These are phyloP conservation scores for Penicillium parvum DNA, from an alignment of 495 filamentous ascomycete genomes.

Conservation along the genomic window DNA sequence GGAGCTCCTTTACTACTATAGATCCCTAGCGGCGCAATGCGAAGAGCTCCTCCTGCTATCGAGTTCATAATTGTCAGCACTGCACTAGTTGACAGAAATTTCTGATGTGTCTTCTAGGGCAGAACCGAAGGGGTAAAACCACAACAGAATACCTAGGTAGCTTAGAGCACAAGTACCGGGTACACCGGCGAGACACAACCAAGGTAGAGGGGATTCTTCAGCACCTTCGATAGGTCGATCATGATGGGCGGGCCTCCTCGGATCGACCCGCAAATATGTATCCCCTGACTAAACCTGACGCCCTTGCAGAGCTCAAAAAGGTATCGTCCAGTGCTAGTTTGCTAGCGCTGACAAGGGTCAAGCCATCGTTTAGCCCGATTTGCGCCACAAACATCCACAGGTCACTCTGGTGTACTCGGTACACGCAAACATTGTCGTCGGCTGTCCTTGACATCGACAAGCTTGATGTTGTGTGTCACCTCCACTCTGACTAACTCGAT, in stretches of 20 bases:
- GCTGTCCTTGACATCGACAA: too few species aligned
- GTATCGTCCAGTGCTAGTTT: background rate
- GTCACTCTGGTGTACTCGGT: background rate
- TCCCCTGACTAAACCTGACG: slow-evolving; percentile 2
- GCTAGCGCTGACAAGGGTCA: background rate
- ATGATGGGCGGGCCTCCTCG: slow-evolving; percentile 1
- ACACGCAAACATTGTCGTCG: too few species aligned
- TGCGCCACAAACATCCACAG: slow-evolving; percentile 1
- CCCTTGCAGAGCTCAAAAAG: slow-evolving; percentile 13
- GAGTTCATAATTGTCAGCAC: too few species aligned
- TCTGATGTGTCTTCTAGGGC: too few species aligned
- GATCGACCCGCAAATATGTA: slow-evolving; percentile 16
- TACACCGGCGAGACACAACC: too few species aligned
- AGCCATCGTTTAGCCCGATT: slow-evolving; percentile 1
- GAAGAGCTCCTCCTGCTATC: background rate
- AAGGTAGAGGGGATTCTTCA: background rate
- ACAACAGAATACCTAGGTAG: too few species aligned
- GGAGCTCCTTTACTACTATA: too few species aligned
- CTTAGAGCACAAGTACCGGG: slow-evolving; percentile 1
- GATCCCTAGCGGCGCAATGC: too few species aligned
- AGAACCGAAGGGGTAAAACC: too few species aligned
- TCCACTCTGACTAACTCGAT: background rate
- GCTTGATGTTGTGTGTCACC: too few species aligned
- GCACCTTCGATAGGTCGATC: slow-evolving; percentile 11
- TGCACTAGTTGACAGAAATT: too few species aligned